Evolutionary conservation across 164 flowering plant species (phyloP).

Genomic region (Buxus sempervirens): DNA sequence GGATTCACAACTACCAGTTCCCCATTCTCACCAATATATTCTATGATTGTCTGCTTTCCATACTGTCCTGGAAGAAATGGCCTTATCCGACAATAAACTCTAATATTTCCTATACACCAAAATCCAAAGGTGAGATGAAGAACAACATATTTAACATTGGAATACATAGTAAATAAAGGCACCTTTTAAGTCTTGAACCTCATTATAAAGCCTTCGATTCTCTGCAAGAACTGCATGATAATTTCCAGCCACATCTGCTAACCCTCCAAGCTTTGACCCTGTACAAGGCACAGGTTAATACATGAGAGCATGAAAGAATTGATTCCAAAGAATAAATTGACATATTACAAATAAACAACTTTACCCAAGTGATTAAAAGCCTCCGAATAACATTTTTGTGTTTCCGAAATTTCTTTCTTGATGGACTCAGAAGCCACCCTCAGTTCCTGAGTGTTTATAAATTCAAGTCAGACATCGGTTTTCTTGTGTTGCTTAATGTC

Average conservation of each 20-base stretch:
- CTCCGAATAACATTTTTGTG: conserved; percentile 41
- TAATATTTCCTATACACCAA: conserved; percentile 64
- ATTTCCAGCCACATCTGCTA: conserved; percentile 75
- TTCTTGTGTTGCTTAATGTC: too few relatives aligned
- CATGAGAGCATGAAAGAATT: not conserved
- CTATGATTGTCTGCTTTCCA: conserved; percentile 65
- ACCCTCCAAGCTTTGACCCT: conserved; percentile 67
- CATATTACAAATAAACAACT: conserved; percentile 1
- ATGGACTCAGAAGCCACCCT: conserved; percentile 47
- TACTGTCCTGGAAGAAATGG: conserved; percentile 86
- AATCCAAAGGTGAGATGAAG: conserved; percentile 10
- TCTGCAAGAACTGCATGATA: conserved; percentile 80
- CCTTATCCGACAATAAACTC: conserved; percentile 91
- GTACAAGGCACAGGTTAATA: conserved; percentile 9
- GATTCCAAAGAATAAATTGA: conserved; percentile 5
- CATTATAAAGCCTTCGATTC: conserved; percentile 86
- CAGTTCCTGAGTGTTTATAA: conserved; percentile 47
- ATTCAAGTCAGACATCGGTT: not conserved
- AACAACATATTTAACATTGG: not conserved
- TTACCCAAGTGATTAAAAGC: conserved; percentile 70
- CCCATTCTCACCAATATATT: conserved; percentile 87
- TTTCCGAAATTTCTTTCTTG: conserved; percentile 56
- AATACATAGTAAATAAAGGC: not conserved
- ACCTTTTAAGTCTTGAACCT: conserved; percentile 98
- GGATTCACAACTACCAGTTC: conserved; percentile 80